Conservation (phyloP, 192 early-diverging fungal genomes). For the Backusella parvicylindrica region DNA sequence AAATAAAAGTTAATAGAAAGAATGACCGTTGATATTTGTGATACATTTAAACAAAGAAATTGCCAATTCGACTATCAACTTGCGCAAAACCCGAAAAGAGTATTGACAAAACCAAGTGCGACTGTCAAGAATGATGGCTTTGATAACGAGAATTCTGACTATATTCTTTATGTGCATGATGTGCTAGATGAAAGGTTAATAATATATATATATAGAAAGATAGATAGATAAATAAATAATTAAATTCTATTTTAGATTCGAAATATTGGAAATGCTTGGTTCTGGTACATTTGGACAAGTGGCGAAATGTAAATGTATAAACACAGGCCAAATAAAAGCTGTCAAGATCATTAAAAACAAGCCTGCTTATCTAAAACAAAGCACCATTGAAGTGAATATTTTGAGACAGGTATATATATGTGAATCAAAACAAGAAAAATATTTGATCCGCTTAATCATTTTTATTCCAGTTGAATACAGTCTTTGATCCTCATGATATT, state of each 20-base stretch:
- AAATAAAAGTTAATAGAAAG: constrained; percentile 1
- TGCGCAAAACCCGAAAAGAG: constrained; percentile 79
- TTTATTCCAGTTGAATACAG: constrained; percentile 69
- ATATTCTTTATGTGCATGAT: constrained; percentile 95
- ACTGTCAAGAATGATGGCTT: constrained; percentile 84
- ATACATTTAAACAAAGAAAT: constrained; percentile 41
- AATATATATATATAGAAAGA: not conserved
- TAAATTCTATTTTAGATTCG: constrained; percentile 55
- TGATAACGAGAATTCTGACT: constrained; percentile 94
- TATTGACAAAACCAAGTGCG: constrained; percentile 90
- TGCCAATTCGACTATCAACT: constrained; percentile 79
- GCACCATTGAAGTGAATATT: constrained; percentile 92
- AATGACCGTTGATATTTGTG: constrained; percentile 17
- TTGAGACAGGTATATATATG: constrained; percentile 64
- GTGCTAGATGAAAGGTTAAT: constrained; percentile 63
- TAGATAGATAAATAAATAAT: not conserved
- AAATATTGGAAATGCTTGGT: constrained; percentile 90
- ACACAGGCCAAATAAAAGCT: constrained; percentile 83
- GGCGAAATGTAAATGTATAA: constrained; percentile 87
- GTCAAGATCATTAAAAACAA: constrained; percentile 99
- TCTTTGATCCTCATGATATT: constrained; percentile 79
- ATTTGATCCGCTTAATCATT: not conserved
- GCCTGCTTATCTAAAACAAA: constrained; percentile 94
- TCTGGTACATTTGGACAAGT: constrained; percentile 99
- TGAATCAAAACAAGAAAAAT: not conserved